Conservation (phyloP, 2,329 filamentous ascomycete species). For the Fusarium sp. region DNA sequence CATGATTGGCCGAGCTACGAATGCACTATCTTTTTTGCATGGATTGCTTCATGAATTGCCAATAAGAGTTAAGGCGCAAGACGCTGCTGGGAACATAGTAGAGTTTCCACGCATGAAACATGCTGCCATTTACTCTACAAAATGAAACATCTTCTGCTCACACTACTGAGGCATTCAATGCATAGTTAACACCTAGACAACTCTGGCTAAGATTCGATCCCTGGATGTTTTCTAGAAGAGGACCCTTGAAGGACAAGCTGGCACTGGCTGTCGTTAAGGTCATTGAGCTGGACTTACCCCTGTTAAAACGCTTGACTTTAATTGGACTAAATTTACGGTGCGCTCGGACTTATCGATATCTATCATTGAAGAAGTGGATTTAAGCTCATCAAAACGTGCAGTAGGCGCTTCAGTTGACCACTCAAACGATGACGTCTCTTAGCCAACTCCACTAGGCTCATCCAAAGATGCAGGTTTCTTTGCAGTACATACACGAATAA, state of each 20-base stretch:
- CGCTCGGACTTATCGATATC: neutral
- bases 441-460: neutral
- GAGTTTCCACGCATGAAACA: neutral
- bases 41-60: constrained; percentile 15
- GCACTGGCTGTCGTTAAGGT: neutral
- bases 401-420: constrained; percentile 1
- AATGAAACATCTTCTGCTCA: neutral
- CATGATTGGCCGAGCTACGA: constrained; percentile 13
- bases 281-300: neutral
- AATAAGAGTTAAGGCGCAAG: constrained; percentile 11
- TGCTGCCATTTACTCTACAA: neutral
- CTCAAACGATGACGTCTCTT: neutral
- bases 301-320: neutral
- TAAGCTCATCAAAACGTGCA: constrained; percentile 25
- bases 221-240: neutral
- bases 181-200: neutral
- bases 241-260: neutral
- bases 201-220: neutral
- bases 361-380: constrained; percentile 15
- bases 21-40: neutral
- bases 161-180: neutral
- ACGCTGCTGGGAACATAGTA: too few relatives aligned
- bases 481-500: neutral
- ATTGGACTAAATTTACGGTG: neutral
- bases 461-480: neutral